Conservation (phyloP, 2,329 filamentous ascomycete species). For the Colletotrichum cuscutae region DNA sequence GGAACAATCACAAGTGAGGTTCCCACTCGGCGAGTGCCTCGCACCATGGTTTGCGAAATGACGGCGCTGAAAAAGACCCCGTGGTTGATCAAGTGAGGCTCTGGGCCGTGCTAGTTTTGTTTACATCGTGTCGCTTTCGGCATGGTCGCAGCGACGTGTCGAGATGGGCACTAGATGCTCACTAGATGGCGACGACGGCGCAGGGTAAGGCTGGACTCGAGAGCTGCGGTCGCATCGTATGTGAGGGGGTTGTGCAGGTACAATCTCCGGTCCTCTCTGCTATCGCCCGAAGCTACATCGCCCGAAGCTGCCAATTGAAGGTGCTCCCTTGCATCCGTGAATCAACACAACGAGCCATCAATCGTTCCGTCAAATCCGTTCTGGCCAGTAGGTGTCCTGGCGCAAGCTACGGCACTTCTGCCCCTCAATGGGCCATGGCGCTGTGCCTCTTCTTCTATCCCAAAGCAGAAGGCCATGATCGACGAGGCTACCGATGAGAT, state of each 20-base stretch:
- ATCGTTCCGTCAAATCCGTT: conserved; percentile 16
- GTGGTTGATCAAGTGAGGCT: conserved; percentile 18
- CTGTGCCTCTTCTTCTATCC: neutral
- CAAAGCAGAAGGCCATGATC: conserved; percentile 23
- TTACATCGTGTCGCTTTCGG: conserved; percentile 29
- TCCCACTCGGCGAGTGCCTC: neutral
- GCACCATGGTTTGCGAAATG: conserved; percentile 17
- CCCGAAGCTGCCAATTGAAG: conserved; percentile 4
- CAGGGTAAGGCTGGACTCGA: conserved; percentile 32
- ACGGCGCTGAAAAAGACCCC: conserved; percentile 14
- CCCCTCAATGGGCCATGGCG: neutral
- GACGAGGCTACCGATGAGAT: conserved; percentile 29
- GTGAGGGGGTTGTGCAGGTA: conserved; percentile 28
- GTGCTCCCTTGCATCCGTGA: conserved; percentile 25
- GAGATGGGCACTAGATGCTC: conserved; percentile 5
- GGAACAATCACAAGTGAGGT: conserved; percentile 11
- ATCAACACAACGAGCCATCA: conserved; percentile 20
- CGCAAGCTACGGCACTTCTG: neutral
- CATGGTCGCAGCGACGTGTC: conserved; percentile 25
- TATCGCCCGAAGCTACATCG: conserved; percentile 6
- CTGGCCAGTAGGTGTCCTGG: conserved; percentile 4
- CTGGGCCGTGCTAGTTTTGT: conserved; percentile 27
- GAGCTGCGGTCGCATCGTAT: conserved; percentile 16
- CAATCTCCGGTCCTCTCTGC: conserved; percentile 28
- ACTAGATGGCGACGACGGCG: neutral